Evolutionary conservation across 305 asterid species (phyloP).

Genomic region (Caryopteris hybrid): DNA sequence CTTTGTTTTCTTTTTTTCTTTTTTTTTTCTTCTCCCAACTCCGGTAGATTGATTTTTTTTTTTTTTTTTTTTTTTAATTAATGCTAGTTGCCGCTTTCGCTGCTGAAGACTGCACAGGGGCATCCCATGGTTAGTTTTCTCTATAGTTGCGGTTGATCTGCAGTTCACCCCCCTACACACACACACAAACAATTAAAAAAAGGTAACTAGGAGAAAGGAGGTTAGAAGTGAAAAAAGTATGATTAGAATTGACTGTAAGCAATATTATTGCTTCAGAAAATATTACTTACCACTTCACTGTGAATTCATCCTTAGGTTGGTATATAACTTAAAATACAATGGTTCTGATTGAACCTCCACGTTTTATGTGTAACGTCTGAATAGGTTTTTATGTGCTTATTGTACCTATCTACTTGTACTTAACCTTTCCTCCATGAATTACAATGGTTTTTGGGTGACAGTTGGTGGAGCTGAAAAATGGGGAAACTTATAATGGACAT

Average conservation of each 20-base stretch:
- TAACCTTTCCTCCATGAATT: not conserved
- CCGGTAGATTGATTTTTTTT: not conserved
- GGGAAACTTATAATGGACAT: slow-evolving; percentile 78
- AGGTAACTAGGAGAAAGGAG: no score
- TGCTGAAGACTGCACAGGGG: slow-evolving; percentile 66
- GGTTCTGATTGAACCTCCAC: no score
- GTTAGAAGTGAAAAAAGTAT: not conserved
- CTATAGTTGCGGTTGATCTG: not conserved
- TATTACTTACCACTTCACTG: no score
- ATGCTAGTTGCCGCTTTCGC: slow-evolving; percentile 53
- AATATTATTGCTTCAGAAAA: not conserved
- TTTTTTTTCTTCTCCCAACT: no score
- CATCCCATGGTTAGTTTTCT: slow-evolving; percentile 49
- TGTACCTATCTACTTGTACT: not conserved
- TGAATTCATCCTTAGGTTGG: not conserved
- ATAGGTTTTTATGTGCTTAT: not conserved
- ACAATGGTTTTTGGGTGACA: slow-evolving; percentile 9
- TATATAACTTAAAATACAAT: not conserved
- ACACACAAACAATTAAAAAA: no score
- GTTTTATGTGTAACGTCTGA: no score
- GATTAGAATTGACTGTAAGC: no score
- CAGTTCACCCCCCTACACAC: not conserved
- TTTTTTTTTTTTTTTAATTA: not conserved
- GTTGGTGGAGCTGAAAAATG: slow-evolving; percentile 72
- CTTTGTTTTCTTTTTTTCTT: not conserved